These are phyloP conservation scores for Exophiala mesophila DNA, from an alignment of 2,329 filamentous ascomycete species.

Conservation along the genomic window DNA sequence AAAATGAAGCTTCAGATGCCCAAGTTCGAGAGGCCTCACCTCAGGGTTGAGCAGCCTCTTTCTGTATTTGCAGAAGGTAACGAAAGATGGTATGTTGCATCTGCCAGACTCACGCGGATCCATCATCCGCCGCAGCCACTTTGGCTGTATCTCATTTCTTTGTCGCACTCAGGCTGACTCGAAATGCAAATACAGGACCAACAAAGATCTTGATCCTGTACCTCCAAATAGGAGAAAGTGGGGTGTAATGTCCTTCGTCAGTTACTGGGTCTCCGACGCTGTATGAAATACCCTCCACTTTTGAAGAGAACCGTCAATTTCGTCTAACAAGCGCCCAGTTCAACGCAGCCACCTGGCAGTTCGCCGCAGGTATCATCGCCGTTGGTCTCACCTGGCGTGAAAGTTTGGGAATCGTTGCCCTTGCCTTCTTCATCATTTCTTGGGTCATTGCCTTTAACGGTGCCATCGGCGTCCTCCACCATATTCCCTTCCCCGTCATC, in stretches of 20 bases:
- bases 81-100: slow-evolving; percentile 33
- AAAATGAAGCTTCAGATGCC: slow-evolving; percentile 1
- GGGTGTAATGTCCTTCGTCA: slow-evolving; percentile 76
- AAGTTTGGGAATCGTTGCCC: slow-evolving; percentile 33
- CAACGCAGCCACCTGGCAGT: slow-evolving; percentile 54
- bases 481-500: slow-evolving; percentile 82
- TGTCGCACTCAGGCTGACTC: not conserved
- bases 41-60: slow-evolving; percentile 42
- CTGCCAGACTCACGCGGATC: no score
- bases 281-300: no score
- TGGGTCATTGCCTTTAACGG: slow-evolving; percentile 76
- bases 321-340: slow-evolving; percentile 28
- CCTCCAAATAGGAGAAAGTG: slow-evolving; percentile 76
- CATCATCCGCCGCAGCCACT: no score
- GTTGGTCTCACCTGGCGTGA: slow-evolving; percentile 53
- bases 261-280: slow-evolving; percentile 50
- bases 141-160: no score
- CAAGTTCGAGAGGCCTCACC: slow-evolving; percentile 35
- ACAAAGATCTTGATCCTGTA: slow-evolving; percentile 55
- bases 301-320: no score
- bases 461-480: slow-evolving; percentile 78
- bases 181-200: slow-evolving; percentile 32
- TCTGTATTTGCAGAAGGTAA: slow-evolving; percentile 44
- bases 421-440: slow-evolving; percentile 53
- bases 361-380: slow-evolving; percentile 45